phyloP scores from a whole-genome alignment of 352 stramenopile species.

The Phytophthora litchii region DNA sequence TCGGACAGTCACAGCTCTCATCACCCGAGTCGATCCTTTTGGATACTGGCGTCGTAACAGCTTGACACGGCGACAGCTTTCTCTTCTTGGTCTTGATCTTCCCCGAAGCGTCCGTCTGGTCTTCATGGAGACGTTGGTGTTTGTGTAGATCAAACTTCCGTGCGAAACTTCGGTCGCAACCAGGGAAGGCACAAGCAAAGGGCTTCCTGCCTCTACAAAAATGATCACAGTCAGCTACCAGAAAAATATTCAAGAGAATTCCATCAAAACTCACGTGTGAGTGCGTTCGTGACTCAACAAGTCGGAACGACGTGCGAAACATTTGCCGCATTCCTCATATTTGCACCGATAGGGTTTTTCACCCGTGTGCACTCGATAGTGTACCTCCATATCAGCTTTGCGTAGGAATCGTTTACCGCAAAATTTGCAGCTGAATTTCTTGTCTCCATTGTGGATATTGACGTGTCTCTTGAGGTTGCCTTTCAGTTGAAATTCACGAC shows the following conservation, averaged over 20 bases:
- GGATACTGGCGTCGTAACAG: not conserved
- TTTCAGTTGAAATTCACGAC: slow-evolving; percentile 66
- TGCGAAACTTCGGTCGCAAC: slow-evolving; percentile 56
- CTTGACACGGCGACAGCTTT: slow-evolving; percentile 29
- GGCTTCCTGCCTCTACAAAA: slow-evolving; percentile 61
- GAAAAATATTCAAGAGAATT: slow-evolving; percentile 3
- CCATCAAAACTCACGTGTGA: slow-evolving; percentile 46
- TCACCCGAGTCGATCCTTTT: slow-evolving; percentile 21
- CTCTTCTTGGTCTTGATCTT: slow-evolving; percentile 43
- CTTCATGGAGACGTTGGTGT: slow-evolving; percentile 63
- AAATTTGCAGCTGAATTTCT: slow-evolving; percentile 66
- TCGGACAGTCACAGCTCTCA: slow-evolving; percentile 37
- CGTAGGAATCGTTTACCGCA: slow-evolving; percentile 68
- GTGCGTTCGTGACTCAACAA: slow-evolving; percentile 79
- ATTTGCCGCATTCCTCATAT: slow-evolving; percentile 56
- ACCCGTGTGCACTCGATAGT: slow-evolving; percentile 75
- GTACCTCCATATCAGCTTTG: slow-evolving; percentile 80
- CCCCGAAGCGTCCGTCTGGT: slow-evolving; percentile 15
- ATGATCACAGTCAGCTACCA: slow-evolving; percentile 10
- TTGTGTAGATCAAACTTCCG: slow-evolving; percentile 78
- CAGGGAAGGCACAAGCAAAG: slow-evolving; percentile 58
- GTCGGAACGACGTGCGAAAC: slow-evolving; percentile 74
- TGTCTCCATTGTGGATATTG: slow-evolving; percentile 64
- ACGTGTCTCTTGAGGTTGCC: slow-evolving; percentile 66
- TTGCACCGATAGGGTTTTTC: slow-evolving; percentile 79